Conservation (phyloP, 2,329 filamentous ascomycete genomes). For the Orbilia quercus region DNA sequence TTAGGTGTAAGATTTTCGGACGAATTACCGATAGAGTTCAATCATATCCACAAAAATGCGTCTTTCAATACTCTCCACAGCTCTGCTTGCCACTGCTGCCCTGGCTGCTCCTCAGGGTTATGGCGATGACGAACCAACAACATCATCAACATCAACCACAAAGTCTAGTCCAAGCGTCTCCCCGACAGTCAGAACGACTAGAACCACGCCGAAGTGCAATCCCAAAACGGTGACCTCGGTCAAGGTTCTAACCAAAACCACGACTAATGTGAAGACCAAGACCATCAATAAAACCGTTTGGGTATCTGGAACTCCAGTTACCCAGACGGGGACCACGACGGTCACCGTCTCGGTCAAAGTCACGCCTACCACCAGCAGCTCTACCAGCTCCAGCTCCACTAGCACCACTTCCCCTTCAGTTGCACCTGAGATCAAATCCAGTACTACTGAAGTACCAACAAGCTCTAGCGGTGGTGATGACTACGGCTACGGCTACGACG, state of each 20-base stretch:
- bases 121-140: constrained; percentile 1
- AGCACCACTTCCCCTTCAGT: not conserved
- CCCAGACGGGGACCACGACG: constrained; percentile 5
- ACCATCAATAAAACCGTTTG: not conserved
- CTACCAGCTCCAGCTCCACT: constrained; percentile 5
- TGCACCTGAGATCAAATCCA: not conserved
- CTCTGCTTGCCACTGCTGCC: constrained; percentile 15
- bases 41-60: constrained; percentile 23
- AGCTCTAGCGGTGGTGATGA: not conserved
- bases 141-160: not conserved
- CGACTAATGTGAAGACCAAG: constrained; percentile 11
- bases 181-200: not conserved
- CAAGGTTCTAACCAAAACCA: not conserved
- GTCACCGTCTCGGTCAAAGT: too few relatives aligned
- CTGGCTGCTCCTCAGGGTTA: constrained; percentile 23
- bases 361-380: not conserved
- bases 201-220: constrained; percentile 8
- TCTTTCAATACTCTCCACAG: constrained; percentile 15
- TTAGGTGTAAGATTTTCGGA: too few relatives aligned
- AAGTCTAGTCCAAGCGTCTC: not conserved
- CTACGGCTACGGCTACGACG: constrained; percentile 5
- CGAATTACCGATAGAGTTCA: too few relatives aligned
- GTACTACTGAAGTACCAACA: not conserved
- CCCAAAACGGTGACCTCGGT: constrained; percentile 1
- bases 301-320: not conserved